phyloP scores from a whole-genome alignment of 2,329 filamentous ascomycete species.

The Diaporthe caulivora region DNA sequence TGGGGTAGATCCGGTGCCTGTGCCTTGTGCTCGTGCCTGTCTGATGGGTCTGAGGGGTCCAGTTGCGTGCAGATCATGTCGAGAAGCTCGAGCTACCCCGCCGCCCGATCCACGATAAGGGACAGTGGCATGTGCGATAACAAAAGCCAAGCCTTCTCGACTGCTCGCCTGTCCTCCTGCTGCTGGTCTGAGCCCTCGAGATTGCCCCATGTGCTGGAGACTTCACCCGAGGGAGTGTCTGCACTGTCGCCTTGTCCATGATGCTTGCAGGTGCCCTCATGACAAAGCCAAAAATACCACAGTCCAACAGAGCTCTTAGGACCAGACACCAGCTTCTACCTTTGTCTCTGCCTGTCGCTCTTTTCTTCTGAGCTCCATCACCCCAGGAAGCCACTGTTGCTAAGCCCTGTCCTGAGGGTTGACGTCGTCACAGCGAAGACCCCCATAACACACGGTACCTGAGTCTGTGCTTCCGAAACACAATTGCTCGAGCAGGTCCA shows the following conservation, averaged over 20 bases:
- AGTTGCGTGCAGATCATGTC: constrained; percentile 21
- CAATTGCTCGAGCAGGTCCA: not conserved
- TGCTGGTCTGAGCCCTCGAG: constrained; percentile 1
- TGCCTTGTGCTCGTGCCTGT: not conserved
- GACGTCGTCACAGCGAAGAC: not conserved
- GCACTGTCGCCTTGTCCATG: constrained; percentile 11
- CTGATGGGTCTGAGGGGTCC: constrained; percentile 12
- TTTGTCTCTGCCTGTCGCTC: not conserved
- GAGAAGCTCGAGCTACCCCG: constrained; percentile 28
- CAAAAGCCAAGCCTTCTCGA: not conserved
- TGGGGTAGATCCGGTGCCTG: constrained; percentile 23
- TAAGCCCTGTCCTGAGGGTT: not conserved
- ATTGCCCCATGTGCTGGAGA: not conserved
- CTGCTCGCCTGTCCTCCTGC: not conserved
- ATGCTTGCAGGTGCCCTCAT: not conserved
- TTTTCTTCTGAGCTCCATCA: not conserved
- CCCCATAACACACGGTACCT: not conserved
- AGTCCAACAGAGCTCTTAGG: not conserved
- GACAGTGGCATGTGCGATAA: not conserved
- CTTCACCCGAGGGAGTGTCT: not conserved
- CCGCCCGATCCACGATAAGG: constrained; percentile 10
- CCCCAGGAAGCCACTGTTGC: not conserved
- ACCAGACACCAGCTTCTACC: not conserved
- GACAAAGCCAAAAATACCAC: not conserved
- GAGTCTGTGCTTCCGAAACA: constrained; percentile 12